Base-by-base conservation (phyloP, 73 alveolate genomes). In the Halteria grandinella region DNA sequence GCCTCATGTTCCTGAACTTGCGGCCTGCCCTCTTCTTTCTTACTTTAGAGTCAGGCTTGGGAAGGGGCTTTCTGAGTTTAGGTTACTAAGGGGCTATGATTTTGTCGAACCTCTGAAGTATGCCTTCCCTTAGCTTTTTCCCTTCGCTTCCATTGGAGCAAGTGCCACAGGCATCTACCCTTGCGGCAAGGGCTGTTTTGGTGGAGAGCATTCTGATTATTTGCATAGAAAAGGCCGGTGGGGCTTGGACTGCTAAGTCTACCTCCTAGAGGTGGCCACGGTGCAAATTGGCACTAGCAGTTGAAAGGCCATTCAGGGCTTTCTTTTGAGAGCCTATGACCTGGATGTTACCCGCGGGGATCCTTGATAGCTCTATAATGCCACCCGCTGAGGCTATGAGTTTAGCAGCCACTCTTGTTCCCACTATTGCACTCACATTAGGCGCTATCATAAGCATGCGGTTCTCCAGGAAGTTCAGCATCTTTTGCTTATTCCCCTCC, bases 381-480 rank as follows among this genome's bases (percentile, higher is more conserved):
- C 98, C 97, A n/a, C 99, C 99, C 1, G 97, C 98, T 43, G 96
- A 94, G 0, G 98, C 91, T 3, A 96, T 87, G 55, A 96, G 52
- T 64, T 91, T 94, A 8, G 98, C 93, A 0, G 99, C 96, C 15
- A 91, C 91, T 34, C 88, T 76, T 0, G 97, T 76, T 20, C 99
- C 98, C 23, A 96, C 77, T 40, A 96, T 80, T 12, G 88, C 93
- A 32, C 92, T 75, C 39, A 94, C 85, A 78, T 94, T 96, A 0
- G 99, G 99, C 0, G 98, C 98, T 40, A 94, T 86, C 36, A 54
- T 78, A 41, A 69, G 88, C 98, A 96, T 96, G 50, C 93, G 75
- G 47, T 79, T 79, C 59, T 93, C 93, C 28, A 96, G 58, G 70
- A 45, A 89, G 52, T 40, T 41, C 34, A 83, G 71, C 72, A 89